Conservation (phyloP, 495 filamentous ascomycete genomes). For the Hyaloscypha finlandica region DNA sequence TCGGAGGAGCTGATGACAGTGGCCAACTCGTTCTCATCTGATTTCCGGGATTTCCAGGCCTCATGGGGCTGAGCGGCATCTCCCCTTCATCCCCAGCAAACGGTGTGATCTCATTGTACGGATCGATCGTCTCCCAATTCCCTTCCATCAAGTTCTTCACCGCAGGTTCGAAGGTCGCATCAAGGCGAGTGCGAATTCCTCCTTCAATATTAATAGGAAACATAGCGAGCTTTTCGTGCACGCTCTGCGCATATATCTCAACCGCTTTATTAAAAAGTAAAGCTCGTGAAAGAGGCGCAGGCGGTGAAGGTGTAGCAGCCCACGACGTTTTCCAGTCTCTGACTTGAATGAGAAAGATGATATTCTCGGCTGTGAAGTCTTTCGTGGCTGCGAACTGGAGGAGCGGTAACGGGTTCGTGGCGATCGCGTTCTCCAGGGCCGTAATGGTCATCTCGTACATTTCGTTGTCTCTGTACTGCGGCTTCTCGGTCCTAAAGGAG, state of each 20-base stretch:
- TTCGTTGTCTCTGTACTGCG: slow-evolving; percentile 37
- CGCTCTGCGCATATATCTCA: slow-evolving; percentile 58
- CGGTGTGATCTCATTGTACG: slow-evolving; percentile 6
- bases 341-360: slow-evolving; percentile 62
- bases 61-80: slow-evolving; percentile 11
- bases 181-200: slow-evolving; percentile 47
- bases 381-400: slow-evolving; percentile 60
- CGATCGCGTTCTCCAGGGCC: slow-evolving; percentile 59
- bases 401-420: slow-evolving; percentile 54
- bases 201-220: slow-evolving; percentile 66
- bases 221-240: slow-evolving; percentile 55
- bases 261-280: slow-evolving; percentile 53
- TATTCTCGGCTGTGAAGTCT: slow-evolving; percentile 70
- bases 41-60: too few relatives aligned
- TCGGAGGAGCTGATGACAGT: not conserved
- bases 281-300: not conserved
- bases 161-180: slow-evolving; percentile 44
- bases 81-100: slow-evolving; percentile 28
- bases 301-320: not conserved
- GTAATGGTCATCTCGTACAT: slow-evolving; percentile 55
- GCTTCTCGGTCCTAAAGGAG: slow-evolving; percentile 33
- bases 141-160: not conserved
- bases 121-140: not conserved
- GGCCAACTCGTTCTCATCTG: not conserved
- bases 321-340: slow-evolving; percentile 54